Percentiles rank a stretch among this genome's conserved stretches.
These are phyloP conservation scores for Agapanthus africanus DNA, from an alignment of 106 monocot genomes.

Conservation along the genomic window DNA sequence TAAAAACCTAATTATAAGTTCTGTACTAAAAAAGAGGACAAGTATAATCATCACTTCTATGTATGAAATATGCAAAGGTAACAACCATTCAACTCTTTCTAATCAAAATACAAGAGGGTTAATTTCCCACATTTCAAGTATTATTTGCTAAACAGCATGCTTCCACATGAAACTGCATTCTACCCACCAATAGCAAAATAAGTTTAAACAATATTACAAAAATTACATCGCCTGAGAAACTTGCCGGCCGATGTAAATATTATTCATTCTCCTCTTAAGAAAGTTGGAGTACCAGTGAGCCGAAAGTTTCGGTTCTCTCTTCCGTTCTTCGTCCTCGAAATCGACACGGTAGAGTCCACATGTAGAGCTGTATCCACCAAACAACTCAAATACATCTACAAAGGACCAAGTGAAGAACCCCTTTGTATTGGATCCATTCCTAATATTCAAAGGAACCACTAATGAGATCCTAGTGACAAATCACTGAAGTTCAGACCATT, in stretches of 20 bases:
- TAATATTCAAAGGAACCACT: constrained; percentile 4
- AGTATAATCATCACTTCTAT: too few relatives aligned
- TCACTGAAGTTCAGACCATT: background rate
- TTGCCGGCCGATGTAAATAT: constrained; percentile 3
- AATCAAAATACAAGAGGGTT: too few relatives aligned
- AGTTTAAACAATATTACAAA: too few relatives aligned
- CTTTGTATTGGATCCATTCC: constrained; percentile 36
- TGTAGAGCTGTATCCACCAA: constrained; percentile 16
- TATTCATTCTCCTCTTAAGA: constrained; percentile 15
- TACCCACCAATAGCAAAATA: too few relatives aligned
- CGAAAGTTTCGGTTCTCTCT: constrained; percentile 35
- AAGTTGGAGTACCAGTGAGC: constrained; percentile 48
- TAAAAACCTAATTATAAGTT: too few relatives aligned
- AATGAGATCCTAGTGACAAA: background rate
- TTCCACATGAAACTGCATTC: too few relatives aligned
- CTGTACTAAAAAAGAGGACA: too few relatives aligned
- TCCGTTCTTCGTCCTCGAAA: constrained; percentile 25
- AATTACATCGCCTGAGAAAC: too few relatives aligned
- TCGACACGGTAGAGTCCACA: constrained; percentile 41
- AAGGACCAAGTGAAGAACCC: constrained; percentile 55
- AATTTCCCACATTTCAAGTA: too few relatives aligned
- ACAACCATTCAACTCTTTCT: too few relatives aligned
- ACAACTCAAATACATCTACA: constrained; percentile 41
- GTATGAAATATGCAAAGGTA: too few relatives aligned
- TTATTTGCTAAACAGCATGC: too few relatives aligned